These are phyloP conservation scores for Tricholoma matsutake DNA, from an alignment of 768 basidiomycete genomes.

Conservation along the genomic window DNA sequence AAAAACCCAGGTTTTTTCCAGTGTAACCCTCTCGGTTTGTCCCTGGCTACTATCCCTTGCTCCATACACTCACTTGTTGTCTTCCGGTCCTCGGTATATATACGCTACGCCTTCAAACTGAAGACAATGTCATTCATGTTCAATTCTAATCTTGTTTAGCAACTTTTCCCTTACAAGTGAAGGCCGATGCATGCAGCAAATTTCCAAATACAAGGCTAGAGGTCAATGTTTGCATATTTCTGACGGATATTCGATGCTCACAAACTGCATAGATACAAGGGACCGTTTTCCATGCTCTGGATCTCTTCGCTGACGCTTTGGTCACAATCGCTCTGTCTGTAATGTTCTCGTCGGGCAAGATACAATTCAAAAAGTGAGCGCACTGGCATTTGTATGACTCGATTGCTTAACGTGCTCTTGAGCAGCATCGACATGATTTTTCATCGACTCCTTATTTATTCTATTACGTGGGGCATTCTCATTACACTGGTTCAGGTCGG, in stretches of 20 bases:
- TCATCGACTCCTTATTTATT: slow-evolving; percentile 5
- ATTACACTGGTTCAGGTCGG: slow-evolving; percentile 2
- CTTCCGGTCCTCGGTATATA: no score
- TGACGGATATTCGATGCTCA: no score
- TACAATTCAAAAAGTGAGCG: not conserved
- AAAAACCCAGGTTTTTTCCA: not conserved
- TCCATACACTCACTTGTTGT: no score
- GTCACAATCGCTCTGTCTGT: slow-evolving; percentile 1
- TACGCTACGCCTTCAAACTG: no score
- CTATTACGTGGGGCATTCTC: slow-evolving; percentile 7
- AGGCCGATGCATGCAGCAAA: no score
- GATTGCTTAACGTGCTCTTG: not conserved
- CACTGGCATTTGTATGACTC: not conserved
- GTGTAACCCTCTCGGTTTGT: not conserved
- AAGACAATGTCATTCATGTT: no score
- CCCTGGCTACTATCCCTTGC: no score
- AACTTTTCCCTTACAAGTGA: not conserved
- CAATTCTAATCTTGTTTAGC: no score
- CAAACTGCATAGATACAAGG: slow-evolving; percentile 2
- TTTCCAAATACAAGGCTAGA: not conserved
- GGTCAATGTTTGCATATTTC: not conserved
- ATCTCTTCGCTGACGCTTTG: slow-evolving; percentile 3
- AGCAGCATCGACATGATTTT: slow-evolving; percentile 1
- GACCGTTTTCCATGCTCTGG: not conserved
- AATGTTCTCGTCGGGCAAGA: not conserved